Conservation (phyloP, 1,284 basidiomycete species). For the Kwoniella shivajii region DNA sequence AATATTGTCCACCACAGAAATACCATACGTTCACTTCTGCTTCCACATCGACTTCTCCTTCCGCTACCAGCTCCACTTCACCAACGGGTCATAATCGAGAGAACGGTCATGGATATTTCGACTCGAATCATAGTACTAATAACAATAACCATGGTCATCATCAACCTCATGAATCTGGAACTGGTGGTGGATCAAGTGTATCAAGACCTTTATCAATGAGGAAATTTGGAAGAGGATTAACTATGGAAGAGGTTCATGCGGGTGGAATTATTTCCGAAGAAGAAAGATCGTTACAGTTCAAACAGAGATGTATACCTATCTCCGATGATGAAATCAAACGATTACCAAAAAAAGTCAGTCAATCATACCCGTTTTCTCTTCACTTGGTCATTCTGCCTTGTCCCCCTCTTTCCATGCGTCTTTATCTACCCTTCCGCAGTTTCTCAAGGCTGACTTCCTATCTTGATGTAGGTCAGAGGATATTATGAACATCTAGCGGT, state of each 20-base stretch:
- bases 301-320: conserved; percentile 28
- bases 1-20: conserved; percentile 2
- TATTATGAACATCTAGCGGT: conserved; percentile 48
- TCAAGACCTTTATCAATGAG: conserved; percentile 1
- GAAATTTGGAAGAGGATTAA: conserved; percentile 22
- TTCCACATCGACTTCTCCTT: no score
- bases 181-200: neutral
- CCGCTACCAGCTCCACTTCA: no score
- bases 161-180: neutral
- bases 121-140: no score
- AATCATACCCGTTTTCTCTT: neutral
- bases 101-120: neutral
- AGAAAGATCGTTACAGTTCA: conserved; percentile 39
- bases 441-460: no score
- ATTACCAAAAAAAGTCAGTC: conserved; percentile 44
- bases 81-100: no score
- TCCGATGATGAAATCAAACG: conserved; percentile 40
- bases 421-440: no score
- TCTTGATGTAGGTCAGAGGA: neutral
- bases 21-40: no score
- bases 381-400: neutral
- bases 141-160: no score
- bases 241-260: conserved; percentile 30
- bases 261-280: conserved; percentile 38
- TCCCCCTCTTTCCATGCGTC: neutral